Base-by-base conservation (phyloP, 176 grass and related monocot species). In the Saccharum officinarum region DNA sequence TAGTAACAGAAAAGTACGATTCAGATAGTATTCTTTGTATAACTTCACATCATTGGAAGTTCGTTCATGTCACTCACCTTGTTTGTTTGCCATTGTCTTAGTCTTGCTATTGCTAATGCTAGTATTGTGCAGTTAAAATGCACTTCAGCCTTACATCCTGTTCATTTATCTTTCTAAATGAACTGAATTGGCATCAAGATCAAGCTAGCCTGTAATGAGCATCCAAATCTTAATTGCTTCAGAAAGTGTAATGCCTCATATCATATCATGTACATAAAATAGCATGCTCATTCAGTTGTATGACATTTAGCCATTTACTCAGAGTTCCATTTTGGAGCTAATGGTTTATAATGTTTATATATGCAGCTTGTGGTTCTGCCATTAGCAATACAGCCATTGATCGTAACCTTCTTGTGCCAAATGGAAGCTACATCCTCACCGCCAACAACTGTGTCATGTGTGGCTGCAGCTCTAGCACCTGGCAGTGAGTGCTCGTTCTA, bases 401-500 rank as follows among this genome's bases (percentile, higher is more conserved):
- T n/a, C 81, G 81, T 46, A 87, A 83, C 69, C 78, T 96, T 36
- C 86, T 39, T 30, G 84, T 96, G 22, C 81, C 93, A 1, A 96
- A 99, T 39, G 93, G 91, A 60, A 99, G 93, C 61, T 99, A 96
- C 60, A 79, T 92, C 54, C 90, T 94, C 36, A 96, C 93, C 1
- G 97, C 97, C 70, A 94, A 92, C 73, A 93, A 94, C 75, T 99
- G 97, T 15, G 68, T 99, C 78, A 86, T 76, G 75, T 99, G 97
- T 74, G 84, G 93, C 84, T 99, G 97, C 86, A 92, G 91, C 77
- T 92, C 97, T 75, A 86, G 69, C 55, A 85, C 92, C 20, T 99
- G 92, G 91, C 92, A 91, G 97, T 99, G 69, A 88, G 92, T 83
- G n/a, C 36, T 36, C 16, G 36, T 9, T 67, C 66, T 81, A n/a